Conservation (phyloP, 2,329 filamentous ascomycete species). For the Xylariaceae sp. region DNA sequence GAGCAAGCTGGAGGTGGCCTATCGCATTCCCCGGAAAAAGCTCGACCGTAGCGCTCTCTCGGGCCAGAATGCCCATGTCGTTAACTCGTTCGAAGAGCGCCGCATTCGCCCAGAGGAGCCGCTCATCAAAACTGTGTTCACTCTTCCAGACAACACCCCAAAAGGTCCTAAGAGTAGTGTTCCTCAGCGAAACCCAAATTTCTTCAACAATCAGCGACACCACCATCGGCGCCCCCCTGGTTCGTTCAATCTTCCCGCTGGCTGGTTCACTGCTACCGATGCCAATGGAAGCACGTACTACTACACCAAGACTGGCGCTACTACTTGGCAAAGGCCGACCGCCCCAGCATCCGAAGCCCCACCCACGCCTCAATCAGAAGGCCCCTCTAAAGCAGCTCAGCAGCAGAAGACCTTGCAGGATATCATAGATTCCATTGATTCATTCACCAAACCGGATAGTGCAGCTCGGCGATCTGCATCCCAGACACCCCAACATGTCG, state of each 20-base stretch:
- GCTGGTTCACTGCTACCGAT: constrained; percentile 78
- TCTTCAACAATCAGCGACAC: constrained; percentile 47
- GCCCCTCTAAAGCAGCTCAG: constrained; percentile 57
- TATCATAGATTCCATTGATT: constrained; percentile 72
- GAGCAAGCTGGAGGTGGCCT: constrained; percentile 85
- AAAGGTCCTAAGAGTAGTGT: constrained; percentile 58
- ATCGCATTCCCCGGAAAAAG: constrained; percentile 90
- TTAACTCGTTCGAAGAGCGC: constrained; percentile 60
- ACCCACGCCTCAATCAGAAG: constrained; percentile 55
- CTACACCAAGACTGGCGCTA: constrained; percentile 72
- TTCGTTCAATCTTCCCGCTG: constrained; percentile 58
- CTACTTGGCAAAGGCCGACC: constrained; percentile 78
- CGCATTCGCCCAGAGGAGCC: constrained; percentile 52
- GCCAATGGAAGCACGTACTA: constrained; percentile 74
- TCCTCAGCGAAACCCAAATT: constrained; percentile 48
- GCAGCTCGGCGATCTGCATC: constrained; percentile 51
- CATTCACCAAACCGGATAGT: constrained; percentile 62
- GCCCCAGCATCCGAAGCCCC: constrained; percentile 56
- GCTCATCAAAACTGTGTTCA: constrained; percentile 36
- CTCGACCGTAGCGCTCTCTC: constrained; percentile 61
- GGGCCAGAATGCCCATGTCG: constrained; percentile 33
- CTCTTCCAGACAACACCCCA: constrained; percentile 46
- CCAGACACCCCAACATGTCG: constrained; percentile 57
- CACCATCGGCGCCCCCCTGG: constrained; percentile 55
- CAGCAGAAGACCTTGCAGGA: constrained; percentile 75